Evolutionary conservation across 371 early-diverging fungal species (phyloP).

Genomic region (Syncephalis plumigaleata): DNA sequence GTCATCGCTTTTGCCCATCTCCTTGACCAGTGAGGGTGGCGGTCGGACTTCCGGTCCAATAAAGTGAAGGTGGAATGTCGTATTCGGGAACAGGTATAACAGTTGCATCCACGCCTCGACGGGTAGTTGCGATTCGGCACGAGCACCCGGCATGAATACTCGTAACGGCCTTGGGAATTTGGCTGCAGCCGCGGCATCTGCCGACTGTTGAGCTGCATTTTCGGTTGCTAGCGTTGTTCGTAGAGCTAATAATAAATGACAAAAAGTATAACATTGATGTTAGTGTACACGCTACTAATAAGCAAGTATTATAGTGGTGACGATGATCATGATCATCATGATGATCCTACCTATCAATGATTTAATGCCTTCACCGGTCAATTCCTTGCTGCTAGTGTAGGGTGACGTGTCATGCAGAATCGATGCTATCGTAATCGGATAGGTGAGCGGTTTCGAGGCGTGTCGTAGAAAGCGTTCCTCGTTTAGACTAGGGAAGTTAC

Average conservation of each 20-base stretch:
- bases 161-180: slow-evolving; percentile 39
- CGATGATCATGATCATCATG: no score
- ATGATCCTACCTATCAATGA: slow-evolving; percentile 47
- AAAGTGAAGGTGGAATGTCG: slow-evolving; percentile 63
- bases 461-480: slow-evolving; percentile 61
- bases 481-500: slow-evolving; percentile 59
- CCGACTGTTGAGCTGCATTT: slow-evolving; percentile 14
- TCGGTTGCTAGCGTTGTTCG: slow-evolving; percentile 11
- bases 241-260: no score
- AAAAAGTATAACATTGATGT: slow-evolving; percentile 21
- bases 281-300: not conserved
- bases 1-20: slow-evolving; percentile 11
- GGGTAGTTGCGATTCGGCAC: slow-evolving; percentile 64
- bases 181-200: slow-evolving; percentile 21
- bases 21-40: slow-evolving; percentile 13
- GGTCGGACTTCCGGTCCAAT: slow-evolving; percentile 66
- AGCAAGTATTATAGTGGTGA: no score
- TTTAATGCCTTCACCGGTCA: slow-evolving; percentile 55
- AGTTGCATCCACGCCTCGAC: slow-evolving; percentile 61
- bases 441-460: slow-evolving; percentile 62
- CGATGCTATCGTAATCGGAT: slow-evolving; percentile 69
- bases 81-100: slow-evolving; percentile 54
- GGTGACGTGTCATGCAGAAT: slow-evolving; percentile 56
- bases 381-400: slow-evolving; percentile 39
- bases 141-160: slow-evolving; percentile 55